Evolutionary conservation across 2,329 filamentous ascomycete species (phyloP), one percentile per base, ranked within the genome.

Genomic region (Scedosporium apiospermum): DNA sequence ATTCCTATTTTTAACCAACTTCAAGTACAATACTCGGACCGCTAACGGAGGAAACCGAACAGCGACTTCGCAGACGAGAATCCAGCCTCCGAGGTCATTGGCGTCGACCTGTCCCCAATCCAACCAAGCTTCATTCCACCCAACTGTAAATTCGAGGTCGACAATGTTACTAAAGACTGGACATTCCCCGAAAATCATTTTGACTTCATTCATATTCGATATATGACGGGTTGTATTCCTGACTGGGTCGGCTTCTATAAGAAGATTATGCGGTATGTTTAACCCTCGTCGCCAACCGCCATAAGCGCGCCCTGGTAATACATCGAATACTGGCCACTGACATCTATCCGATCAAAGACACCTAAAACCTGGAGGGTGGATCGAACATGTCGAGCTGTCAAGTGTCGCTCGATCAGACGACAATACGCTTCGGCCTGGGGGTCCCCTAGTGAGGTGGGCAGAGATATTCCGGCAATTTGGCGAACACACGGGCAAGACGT

Each of bases 61-160:
- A 46, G 63, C 1, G 68, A 68, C 7, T 65, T 88, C 74, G 82
- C 82, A 66, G 79, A 82, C 65, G 68, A 76, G 65, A 76, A 73
- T 64, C 72, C 75, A 3, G 64, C 65, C 2, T 69, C 73, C 1
- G 64, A 67, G 5, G 72, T 77, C 6, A 68, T 76, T n/a, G 83
- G 83, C 12, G 77, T 82, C 6, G 83, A 86, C 68, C 75, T 87
- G 2, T 83, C 80, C 9, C 82, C 83, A 1, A 84, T 86, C 51
- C 83, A 86, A 67, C 82, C 82, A 2, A 75, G 75, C 38, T 81
- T 79, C 73, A 79, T 87, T 3, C 84, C 85, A 1, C 75, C 78
- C 38, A 89, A 89, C 67, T 83, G 86, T 64, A 78, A 81, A 63
- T 89, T 89, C 67, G 78, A 86, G 63, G 80, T 89, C 44, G 86